phyloP scores from a whole-genome alignment of 768 basidiomycete genomes.

The Auriculariales sp. region DNA sequence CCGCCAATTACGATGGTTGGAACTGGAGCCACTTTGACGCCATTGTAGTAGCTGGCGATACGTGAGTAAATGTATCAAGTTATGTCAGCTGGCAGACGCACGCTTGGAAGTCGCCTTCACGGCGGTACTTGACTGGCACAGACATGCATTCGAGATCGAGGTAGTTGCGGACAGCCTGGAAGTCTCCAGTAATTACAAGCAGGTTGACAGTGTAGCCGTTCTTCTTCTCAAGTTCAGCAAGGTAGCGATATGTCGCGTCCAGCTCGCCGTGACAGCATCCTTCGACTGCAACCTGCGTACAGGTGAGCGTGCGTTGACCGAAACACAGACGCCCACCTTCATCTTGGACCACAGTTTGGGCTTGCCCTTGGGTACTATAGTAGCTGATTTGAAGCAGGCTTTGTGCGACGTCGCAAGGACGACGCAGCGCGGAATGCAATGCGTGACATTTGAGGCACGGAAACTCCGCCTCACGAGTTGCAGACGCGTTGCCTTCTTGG shows the following conservation, averaged over 20 bases:
- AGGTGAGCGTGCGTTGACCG: background rate
- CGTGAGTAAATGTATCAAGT: conserved; percentile 1
- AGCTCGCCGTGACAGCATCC: conserved; percentile 93
- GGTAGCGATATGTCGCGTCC: conserved; percentile 70
- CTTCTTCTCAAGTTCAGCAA: conserved; percentile 43
- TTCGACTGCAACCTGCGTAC: conserved; percentile 63
- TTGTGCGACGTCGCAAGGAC: too few relatives aligned
- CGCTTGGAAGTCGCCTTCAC: conserved; percentile 66
- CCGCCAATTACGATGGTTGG: conserved; percentile 92
- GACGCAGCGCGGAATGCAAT: too few relatives aligned
- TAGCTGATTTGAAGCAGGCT: too few relatives aligned
- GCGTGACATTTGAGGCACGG: too few relatives aligned
- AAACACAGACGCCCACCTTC: background rate
- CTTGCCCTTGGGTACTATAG: too few relatives aligned
- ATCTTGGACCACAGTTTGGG: background rate
- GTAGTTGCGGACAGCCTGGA: conserved; percentile 79
- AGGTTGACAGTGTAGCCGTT: conserved; percentile 64
- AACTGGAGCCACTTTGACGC: conserved; percentile 65
- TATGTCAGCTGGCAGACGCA: conserved; percentile 3
- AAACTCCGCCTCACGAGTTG: too few relatives aligned
- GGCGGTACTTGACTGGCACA: conserved; percentile 77
- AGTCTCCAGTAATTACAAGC: conserved; percentile 90
- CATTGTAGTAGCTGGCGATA: conserved; percentile 65
- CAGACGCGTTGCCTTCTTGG: too few relatives aligned
- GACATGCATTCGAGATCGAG: conserved; percentile 83